These are phyloP conservation scores for Solanum rostratum DNA, from an alignment of 257 asterid species.

Conservation along the genomic window DNA sequence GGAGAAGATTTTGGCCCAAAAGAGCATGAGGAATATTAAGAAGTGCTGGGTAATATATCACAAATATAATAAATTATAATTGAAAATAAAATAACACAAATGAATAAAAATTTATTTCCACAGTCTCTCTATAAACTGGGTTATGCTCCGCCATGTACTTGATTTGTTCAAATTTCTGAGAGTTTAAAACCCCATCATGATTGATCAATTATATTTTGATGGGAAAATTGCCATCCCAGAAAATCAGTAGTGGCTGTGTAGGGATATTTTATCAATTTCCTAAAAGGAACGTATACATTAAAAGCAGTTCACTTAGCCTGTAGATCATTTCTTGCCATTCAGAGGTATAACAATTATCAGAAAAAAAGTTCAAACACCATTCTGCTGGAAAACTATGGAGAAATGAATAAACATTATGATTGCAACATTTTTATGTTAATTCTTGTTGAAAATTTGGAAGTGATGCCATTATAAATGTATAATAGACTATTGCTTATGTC, in stretches of 20 bases:
- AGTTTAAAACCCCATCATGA: slow-evolving; percentile 5
- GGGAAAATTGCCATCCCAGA: background rate
- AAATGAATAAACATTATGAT: background rate
- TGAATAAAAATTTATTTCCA: too few relatives aligned
- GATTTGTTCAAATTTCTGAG: background rate
- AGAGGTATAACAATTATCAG: background rate
- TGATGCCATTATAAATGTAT: background rate
- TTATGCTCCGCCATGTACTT: background rate
- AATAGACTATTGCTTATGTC: background rate
- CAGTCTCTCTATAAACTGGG: background rate
- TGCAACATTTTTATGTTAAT: background rate
- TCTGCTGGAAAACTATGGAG: background rate
- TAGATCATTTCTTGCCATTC: slow-evolving; percentile 5
- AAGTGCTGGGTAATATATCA: too few relatives aligned
- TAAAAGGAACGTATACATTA: slow-evolving; percentile 12
- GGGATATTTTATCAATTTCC: background rate
- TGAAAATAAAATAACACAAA: too few relatives aligned
- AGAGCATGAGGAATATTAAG: too few relatives aligned
- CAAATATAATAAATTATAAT: too few relatives aligned
- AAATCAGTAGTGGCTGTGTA: slow-evolving; percentile 1
- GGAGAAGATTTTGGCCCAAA: too few relatives aligned
- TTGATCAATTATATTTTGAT: slow-evolving; percentile 18
- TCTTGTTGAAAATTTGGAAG: background rate
- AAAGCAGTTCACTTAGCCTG: slow-evolving; percentile 1
- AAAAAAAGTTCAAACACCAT: background rate